These are phyloP conservation scores for Mallotus repandus DNA, from an alignment of 441 rosid species.

Conservation along the genomic window DNA sequence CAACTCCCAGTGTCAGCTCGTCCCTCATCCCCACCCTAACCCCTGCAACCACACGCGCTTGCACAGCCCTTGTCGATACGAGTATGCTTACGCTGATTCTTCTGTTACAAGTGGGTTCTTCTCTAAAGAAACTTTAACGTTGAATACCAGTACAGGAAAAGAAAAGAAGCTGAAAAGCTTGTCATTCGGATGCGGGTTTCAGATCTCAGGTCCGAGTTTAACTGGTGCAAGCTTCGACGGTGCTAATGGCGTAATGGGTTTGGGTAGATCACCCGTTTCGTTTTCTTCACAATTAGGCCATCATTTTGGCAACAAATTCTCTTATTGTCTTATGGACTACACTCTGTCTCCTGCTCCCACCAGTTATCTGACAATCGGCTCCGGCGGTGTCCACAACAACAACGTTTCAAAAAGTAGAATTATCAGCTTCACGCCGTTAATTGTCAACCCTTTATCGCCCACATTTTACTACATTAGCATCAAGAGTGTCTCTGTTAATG, in stretches of 20 bases:
- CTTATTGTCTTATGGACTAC: conserved; percentile 79
- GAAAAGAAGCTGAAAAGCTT: conserved; percentile 39
- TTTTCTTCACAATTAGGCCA: conserved; percentile 76
- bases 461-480: conserved; percentile 66
- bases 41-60: conserved; percentile 53
- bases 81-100: conserved; percentile 68
- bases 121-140: conserved; percentile 52
- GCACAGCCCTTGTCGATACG: conserved; percentile 76
- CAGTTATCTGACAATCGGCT: conserved; percentile 67
- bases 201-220: conserved; percentile 57
- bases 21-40: conserved; percentile 50
- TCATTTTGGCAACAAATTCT: conserved; percentile 68
- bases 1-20: conserved; percentile 45
- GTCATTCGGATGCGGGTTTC: conserved; percentile 78
- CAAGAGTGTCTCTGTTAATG: conserved; percentile 43
- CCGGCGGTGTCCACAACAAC: conserved; percentile 10
- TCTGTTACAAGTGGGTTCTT: conserved; percentile 66
- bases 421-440: conserved; percentile 57
- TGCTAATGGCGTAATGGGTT: conserved; percentile 81
- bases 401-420: conserved; percentile 17
- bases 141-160: conserved; percentile 50
- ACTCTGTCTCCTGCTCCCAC: conserved; percentile 77
- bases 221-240: conserved; percentile 67
- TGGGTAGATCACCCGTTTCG: conserved; percentile 75
- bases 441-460: conserved; percentile 55